Conservation (phyloP, 306 rosid species). For the Betula pendula region DNA sequence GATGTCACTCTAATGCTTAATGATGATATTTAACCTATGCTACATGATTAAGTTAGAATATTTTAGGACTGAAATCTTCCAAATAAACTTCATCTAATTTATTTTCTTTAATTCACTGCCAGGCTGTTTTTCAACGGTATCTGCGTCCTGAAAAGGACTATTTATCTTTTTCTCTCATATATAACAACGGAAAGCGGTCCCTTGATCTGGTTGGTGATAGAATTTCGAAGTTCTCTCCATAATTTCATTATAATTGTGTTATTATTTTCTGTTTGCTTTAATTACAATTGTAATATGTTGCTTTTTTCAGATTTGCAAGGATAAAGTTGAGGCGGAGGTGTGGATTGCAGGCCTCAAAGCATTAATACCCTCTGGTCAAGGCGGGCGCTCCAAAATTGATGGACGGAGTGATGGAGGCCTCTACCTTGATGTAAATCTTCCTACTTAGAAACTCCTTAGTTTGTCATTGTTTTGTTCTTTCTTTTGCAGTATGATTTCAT, state of each 20-base stretch:
- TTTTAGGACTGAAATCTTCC: constrained; percentile 17
- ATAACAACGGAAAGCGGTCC: constrained; percentile 83
- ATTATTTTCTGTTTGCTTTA: constrained; percentile 8
- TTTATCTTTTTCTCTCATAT: constrained; percentile 89
- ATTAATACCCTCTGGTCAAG: constrained; percentile 79
- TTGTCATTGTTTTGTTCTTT: constrained; percentile 9
- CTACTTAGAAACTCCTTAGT: constrained; percentile 23
- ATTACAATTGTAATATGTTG: constrained; percentile 4
- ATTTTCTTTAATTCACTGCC: constrained; percentile 30
- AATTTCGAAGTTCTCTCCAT: constrained; percentile 24
- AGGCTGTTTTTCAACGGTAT: constrained; percentile 93
- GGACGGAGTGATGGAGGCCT: constrained; percentile 98
- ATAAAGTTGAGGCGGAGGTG: constrained; percentile 92
- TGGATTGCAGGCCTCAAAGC: constrained; percentile 95
- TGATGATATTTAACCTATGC: background rate
- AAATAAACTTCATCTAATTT: constrained; percentile 19
- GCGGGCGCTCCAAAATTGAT: constrained; percentile 97
- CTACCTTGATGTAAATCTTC: constrained; percentile 73
- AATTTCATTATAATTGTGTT: constrained; percentile 1
- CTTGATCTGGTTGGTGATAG: constrained; percentile 84
- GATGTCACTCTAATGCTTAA: constrained; percentile 20
- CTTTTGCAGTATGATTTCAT: constrained; percentile 13
- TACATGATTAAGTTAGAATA: constrained; percentile 15
- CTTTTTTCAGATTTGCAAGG: constrained; percentile 84
- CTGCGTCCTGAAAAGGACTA: constrained; percentile 88